phyloP scores from a whole-genome alignment of 2,329 filamentous ascomycete genomes.

The Fusarium sp. region DNA sequence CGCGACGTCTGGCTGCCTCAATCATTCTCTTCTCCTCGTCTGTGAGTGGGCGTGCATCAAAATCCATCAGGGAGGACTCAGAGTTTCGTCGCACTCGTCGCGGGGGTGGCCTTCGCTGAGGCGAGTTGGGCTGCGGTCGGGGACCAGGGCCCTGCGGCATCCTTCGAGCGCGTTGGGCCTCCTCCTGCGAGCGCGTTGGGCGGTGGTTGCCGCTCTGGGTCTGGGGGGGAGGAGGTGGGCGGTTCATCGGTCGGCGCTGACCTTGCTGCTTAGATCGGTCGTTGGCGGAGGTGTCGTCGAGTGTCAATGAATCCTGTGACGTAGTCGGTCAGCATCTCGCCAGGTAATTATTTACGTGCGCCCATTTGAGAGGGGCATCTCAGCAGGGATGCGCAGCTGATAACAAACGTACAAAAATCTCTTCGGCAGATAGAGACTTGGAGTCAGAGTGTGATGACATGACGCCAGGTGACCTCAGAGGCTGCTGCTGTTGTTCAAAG shows the following conservation, averaged over 20 bases:
- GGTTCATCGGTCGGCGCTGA: conserved; percentile 53
- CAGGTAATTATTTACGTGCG: neutral
- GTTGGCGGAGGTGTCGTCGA: conserved; percentile 68
- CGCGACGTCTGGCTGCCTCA: conserved; percentile 49
- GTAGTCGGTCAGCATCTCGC: conserved; percentile 13
- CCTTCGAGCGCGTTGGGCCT: conserved; percentile 66
- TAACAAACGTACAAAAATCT: conserved; percentile 77
- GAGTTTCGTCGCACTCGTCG: conserved; percentile 77
- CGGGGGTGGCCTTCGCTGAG: conserved; percentile 38
- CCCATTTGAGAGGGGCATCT: neutral
- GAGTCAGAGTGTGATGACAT: conserved; percentile 63
- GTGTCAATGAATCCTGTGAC: conserved; percentile 73
- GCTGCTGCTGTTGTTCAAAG: conserved; percentile 47
- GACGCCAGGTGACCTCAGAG: conserved; percentile 57
- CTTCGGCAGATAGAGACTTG: conserved; percentile 69
- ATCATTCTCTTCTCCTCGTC: conserved; percentile 62
- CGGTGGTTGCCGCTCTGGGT: conserved; percentile 61
- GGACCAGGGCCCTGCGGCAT: conserved; percentile 52
- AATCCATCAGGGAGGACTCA: conserved; percentile 78
- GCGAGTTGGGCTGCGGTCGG: conserved; percentile 51
- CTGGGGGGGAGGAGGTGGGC: conserved; percentile 46
- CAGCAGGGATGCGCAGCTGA: neutral
- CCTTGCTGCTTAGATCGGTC: conserved; percentile 53
- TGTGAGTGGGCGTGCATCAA: conserved; percentile 67
- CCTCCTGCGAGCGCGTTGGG: conserved; percentile 74